phyloP scores from a whole-genome alignment of 164 flowering plant genomes.

The Umbilicus rupestris region DNA sequence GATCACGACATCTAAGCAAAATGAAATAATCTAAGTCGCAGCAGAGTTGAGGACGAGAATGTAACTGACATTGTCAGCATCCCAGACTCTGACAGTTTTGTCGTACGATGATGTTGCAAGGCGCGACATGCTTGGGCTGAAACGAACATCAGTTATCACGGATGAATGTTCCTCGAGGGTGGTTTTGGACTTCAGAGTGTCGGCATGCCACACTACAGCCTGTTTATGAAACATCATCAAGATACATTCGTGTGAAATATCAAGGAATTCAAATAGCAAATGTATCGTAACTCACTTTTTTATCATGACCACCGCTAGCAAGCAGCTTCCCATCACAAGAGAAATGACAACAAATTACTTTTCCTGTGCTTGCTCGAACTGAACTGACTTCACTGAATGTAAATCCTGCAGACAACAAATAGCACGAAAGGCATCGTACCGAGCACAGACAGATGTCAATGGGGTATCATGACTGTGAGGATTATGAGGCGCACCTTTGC shows the following conservation, averaged over 20 bases:
- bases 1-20: neutral
- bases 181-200: conserved; percentile 38
- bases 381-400: conserved; percentile 56
- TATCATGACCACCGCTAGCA: conserved; percentile 95
- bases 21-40: neutral
- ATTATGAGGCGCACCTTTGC: conserved; percentile 51
- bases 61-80: conserved; percentile 49
- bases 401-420: conserved; percentile 38
- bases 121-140: conserved; percentile 60
- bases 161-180: conserved; percentile 57
- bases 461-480: neutral
- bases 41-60: neutral
- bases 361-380: conserved; percentile 66
- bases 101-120: conserved; percentile 83
- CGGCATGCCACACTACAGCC: conserved; percentile 67
- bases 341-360: conserved; percentile 86
- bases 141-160: conserved; percentile 68
- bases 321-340: conserved; percentile 95
- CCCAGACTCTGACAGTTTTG: conserved; percentile 74
- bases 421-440: neutral
- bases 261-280: neutral
- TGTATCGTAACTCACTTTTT: conserved; percentile 35
- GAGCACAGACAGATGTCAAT: neutral
- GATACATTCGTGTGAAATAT: neutral
- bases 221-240: conserved; percentile 16